phyloP scores from a whole-genome alignment of 768 basidiomycete species.

The Clitopilus passeckerianus region DNA sequence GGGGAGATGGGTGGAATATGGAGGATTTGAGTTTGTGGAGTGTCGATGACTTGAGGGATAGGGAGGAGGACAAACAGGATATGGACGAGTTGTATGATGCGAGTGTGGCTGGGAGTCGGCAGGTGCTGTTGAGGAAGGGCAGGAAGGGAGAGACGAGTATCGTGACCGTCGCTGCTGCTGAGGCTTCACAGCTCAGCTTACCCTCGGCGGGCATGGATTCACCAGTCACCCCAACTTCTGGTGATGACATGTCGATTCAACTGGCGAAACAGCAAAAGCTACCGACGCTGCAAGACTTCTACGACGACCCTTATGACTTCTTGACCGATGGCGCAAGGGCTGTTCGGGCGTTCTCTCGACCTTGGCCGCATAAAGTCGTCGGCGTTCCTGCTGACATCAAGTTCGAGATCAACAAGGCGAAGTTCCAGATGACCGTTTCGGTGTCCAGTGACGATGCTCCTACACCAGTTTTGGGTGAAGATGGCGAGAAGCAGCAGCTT shows the following conservation, averaged over 20 bases:
- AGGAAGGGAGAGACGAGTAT: constrained; percentile 13
- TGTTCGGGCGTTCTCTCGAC: constrained; percentile 77
- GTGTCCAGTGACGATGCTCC: constrained; percentile 57
- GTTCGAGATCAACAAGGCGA: constrained; percentile 71
- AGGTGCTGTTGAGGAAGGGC: constrained; percentile 28
- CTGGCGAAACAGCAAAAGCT: constrained; percentile 2
- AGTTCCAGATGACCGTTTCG: constrained; percentile 63
- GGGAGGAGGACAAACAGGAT: constrained; percentile 13
- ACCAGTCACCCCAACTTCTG: constrained; percentile 2
- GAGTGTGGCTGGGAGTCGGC: constrained; percentile 29
- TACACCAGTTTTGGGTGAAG: constrained; percentile 9
- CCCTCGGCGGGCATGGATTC: constrained; percentile 13
- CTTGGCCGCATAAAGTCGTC: constrained; percentile 74
- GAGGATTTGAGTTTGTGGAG: constrained; percentile 94
- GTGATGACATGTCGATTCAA: constrained; percentile 1
- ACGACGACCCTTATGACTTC: constrained; percentile 58
- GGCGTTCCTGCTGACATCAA: constrained; percentile 61
- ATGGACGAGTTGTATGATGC: constrained; percentile 11
- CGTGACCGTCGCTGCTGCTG: constrained; percentile 11
- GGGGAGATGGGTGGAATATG: constrained; percentile 97
- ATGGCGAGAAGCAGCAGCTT: constrained; percentile 30
- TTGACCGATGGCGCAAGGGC: constrained; percentile 86
- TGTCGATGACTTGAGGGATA: constrained; percentile 53
- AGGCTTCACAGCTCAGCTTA: constrained; percentile 20
- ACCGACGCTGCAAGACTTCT: constrained; percentile 13